Conservation (phyloP, 2,329 filamentous ascomycete species). For the Paramyrothecium sp. region DNA sequence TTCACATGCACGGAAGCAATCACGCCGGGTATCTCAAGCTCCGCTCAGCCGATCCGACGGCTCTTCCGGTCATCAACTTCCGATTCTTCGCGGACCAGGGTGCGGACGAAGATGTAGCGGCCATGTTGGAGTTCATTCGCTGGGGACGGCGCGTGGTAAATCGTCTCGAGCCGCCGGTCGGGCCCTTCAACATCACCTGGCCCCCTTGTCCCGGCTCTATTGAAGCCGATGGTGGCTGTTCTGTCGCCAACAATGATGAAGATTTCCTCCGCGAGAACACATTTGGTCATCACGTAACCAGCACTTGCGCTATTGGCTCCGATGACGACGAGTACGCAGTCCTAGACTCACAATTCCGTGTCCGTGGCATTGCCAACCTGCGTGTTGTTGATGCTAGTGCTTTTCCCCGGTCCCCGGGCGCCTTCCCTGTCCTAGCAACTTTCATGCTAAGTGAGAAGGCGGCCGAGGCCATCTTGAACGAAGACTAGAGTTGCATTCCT, state of each 20-base stretch:
- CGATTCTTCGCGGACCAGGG: constrained; percentile 51
- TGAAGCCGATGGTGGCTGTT: background rate
- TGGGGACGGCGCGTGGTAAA: background rate
- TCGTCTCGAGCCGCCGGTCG: background rate
- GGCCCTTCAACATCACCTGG: background rate
- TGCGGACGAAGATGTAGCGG: constrained; percentile 37
- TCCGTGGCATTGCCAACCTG: background rate
- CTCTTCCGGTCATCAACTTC: constrained; percentile 62
- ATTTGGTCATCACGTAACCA: background rate
- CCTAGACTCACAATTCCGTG: background rate
- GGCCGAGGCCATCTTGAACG: background rate
- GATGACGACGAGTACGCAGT: background rate
- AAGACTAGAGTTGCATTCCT: too few species aligned
- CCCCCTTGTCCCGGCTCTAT: background rate
- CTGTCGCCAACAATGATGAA: background rate
- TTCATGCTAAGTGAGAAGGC: background rate
- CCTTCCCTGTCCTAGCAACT: background rate
- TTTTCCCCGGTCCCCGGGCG: background rate
- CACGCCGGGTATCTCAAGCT: constrained; percentile 59
- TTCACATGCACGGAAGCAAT: background rate
- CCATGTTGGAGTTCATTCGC: constrained; percentile 34
- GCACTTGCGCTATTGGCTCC: background rate
- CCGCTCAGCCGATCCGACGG: constrained; percentile 57
- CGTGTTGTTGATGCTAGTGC: background rate
- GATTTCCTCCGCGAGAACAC: background rate